Conservation (phyloP, 805 yeast species). For the Saccharomycopsis amapae region DNA sequence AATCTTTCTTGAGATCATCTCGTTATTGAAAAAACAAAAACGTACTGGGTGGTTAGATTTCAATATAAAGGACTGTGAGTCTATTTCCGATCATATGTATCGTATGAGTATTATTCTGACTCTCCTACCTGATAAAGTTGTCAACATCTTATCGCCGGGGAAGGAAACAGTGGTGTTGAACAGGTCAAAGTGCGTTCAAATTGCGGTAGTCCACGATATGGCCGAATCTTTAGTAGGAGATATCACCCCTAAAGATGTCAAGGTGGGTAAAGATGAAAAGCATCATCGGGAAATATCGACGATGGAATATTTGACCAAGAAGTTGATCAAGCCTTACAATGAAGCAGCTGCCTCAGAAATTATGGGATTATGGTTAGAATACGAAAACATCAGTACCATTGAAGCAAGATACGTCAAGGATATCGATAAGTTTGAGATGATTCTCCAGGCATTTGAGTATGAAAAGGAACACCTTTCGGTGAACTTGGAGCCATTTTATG, state of each 20-base stretch:
- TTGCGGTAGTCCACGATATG: constrained; percentile 87
- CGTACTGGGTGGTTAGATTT: constrained; percentile 94
- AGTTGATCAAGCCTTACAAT: constrained; percentile 61
- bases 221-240: constrained; percentile 95
- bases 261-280: constrained; percentile 68
- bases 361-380: constrained; percentile 73
- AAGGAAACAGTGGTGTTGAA: constrained; percentile 38
- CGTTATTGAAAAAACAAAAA: constrained; percentile 65
- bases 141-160: constrained; percentile 17
- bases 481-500: constrained; percentile 65
- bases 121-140: constrained; percentile 40
- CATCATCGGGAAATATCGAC: constrained; percentile 74
- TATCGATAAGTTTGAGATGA: constrained; percentile 84
- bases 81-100: constrained; percentile 93
- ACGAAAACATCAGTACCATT: constrained; percentile 71
- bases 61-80: constrained; percentile 38
- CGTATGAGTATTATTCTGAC: constrained; percentile 81
- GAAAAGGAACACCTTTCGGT: constrained; percentile 44
- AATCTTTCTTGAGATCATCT: constrained; percentile 57
- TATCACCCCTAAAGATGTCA: constrained; percentile 71
- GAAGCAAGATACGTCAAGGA: constrained; percentile 93
- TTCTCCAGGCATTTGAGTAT: constrained; percentile 77
- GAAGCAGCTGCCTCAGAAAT: constrained; percentile 55
- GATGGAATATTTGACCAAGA: constrained; percentile 53
- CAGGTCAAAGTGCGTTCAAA: constrained; percentile 66